These are phyloP conservation scores for Candida caryicola DNA, from an alignment of 805 yeast genomes.

Conservation along the genomic window DNA sequence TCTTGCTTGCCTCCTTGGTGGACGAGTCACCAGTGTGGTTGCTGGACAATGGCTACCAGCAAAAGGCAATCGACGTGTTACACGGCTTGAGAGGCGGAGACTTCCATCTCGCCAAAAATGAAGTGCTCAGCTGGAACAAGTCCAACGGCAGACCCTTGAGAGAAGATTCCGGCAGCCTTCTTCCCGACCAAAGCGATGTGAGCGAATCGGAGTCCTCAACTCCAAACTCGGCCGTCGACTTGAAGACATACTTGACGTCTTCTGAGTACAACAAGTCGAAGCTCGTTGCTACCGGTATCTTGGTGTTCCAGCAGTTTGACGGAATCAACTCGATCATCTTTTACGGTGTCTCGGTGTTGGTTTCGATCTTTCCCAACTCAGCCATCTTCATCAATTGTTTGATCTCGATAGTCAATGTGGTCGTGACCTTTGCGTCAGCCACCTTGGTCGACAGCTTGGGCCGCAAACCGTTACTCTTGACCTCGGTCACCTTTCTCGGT, in stretches of 20 bases:
- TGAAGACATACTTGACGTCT: conserved; percentile 47
- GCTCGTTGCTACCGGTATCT: conserved; percentile 63
- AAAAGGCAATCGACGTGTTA: conserved; percentile 38
- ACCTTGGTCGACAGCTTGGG: conserved; percentile 74
- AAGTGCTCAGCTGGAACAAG: conserved; percentile 36
- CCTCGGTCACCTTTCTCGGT: conserved; percentile 69
- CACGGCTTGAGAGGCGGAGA: conserved; percentile 41
- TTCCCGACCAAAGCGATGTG: conserved; percentile 7
- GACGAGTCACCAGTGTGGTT: conserved; percentile 89
- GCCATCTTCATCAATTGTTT: conserved; percentile 72
- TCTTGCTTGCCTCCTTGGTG: conserved; percentile 36
- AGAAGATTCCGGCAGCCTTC: conserved; percentile 17
- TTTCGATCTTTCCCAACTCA: conserved; percentile 65
- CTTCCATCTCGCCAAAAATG: conserved; percentile 30
- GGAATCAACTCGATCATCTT: conserved; percentile 92
- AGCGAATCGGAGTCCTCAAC: conserved; percentile 3
- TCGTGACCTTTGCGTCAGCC: conserved; percentile 73
- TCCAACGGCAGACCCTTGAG: conserved; percentile 3
- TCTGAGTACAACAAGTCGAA: conserved; percentile 56
- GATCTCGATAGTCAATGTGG: conserved; percentile 71
- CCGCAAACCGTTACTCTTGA: conserved; percentile 65
- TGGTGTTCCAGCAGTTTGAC: conserved; percentile 84
- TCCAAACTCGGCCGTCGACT: conserved; percentile 18
- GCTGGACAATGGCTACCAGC: conserved; percentile 42
- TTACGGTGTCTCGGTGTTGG: conserved; percentile 84